phyloP scores from a whole-genome alignment of 352 stramenopile genomes.

The Pseudoperonospora humuli region DNA sequence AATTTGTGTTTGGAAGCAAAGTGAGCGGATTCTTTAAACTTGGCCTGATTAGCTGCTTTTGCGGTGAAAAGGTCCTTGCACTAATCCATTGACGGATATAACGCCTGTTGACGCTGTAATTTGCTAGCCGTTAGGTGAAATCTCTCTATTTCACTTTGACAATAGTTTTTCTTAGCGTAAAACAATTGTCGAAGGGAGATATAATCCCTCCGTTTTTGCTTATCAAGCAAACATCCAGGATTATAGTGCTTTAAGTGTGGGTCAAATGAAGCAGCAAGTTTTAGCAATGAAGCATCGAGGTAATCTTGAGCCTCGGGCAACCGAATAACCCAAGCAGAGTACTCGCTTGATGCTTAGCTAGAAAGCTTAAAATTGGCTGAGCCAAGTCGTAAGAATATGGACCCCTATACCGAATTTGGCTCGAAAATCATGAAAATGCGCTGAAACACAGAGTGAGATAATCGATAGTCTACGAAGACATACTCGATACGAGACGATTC shows the following conservation, averaged over 20 bases:
- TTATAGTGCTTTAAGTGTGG: neutral
- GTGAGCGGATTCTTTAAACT: neutral
- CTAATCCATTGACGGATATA: neutral
- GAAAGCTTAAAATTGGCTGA: neutral
- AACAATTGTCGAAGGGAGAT: neutral
- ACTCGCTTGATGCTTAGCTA: neutral
- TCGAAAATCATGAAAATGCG: neutral
- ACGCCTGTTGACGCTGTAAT: neutral
- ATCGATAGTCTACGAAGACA: neutral
- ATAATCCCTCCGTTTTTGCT: neutral
- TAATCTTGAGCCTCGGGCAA: neutral
- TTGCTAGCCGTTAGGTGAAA: neutral
- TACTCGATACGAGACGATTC: constrained; percentile 1
- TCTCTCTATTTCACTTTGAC: neutral
- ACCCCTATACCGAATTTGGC: neutral
- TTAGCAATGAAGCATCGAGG: neutral
- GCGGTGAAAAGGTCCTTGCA: neutral
- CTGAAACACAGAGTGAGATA: neutral
- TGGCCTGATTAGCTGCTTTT: neutral
- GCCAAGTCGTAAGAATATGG: neutral
- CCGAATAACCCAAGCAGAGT: neutral
- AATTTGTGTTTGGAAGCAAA: neutral
- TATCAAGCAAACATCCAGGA: neutral
- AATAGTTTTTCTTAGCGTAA: neutral
- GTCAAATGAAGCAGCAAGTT: neutral